A percentile compares a stretch with the other conserved stretches of the same genome.
phyloP scores from a whole-genome alignment of 805 yeast genomes.

The Pichia paraexigua region DNA sequence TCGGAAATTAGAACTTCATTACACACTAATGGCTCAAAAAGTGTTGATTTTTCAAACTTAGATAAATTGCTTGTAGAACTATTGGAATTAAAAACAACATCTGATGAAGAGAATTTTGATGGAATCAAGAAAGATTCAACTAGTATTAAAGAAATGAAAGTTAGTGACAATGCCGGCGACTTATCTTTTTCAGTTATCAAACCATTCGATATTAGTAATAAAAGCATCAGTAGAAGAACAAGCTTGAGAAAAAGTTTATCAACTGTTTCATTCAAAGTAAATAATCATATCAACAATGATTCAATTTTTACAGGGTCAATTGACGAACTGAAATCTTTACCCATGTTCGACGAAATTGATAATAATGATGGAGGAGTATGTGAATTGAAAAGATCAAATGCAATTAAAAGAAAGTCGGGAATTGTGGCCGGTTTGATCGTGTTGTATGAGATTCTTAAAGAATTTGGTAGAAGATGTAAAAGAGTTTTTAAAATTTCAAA shows the following conservation, averaged over 20 bases:
- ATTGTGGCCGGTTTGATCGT: conserved; percentile 19
- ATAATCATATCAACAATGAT: background rate
- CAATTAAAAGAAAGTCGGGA: conserved; percentile 25
- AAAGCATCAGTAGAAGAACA: background rate
- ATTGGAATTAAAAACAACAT: background rate
- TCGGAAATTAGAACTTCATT: background rate
- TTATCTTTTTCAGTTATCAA: background rate
- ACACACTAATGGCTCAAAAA: background rate
- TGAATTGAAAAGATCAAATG: conserved; percentile 25
- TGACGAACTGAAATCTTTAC: background rate
- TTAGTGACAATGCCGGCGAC: background rate
- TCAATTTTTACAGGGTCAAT: too few species aligned
- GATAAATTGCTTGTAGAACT: conserved; percentile 4
- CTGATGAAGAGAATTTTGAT: background rate
- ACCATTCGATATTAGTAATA: background rate
- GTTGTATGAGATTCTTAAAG: conserved; percentile 12
- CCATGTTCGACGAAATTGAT: background rate
- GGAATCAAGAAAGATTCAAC: background rate
- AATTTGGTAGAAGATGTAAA: conserved; percentile 14
- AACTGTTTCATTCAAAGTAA: background rate
- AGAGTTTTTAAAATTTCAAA: conserved; percentile 12
- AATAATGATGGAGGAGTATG: conserved; percentile 9
- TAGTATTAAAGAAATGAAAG: background rate
- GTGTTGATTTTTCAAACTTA: conserved; percentile 5
- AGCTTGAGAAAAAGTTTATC: conserved; percentile 3